Evolutionary conservation across 2,329 filamentous ascomycete species (phyloP), one percentile per base, ranked within the genome.

Genomic region (Pseudopithomyces chartarum): DNA sequence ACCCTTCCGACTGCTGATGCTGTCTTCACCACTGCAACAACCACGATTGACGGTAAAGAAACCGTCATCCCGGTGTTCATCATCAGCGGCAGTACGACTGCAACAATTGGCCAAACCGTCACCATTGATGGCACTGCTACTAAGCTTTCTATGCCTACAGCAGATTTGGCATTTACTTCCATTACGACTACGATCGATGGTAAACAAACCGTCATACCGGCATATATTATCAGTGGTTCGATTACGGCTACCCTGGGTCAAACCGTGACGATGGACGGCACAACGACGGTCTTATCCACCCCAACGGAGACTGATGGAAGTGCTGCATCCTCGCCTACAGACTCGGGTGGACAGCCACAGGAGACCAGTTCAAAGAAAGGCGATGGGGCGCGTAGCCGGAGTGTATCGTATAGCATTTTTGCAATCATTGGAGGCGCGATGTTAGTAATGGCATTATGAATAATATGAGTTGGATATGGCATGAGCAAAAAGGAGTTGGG

Each of bases 61-160:
- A 60, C 53, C 2, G 38, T 45, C 1, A 17, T 53, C 6, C 55
- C 58, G 5, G 56, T 19, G 6, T 62, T 55, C 20, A 57, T 62
- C 32, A 58, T 62, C 44, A 49, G 46, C 19, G 57, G 53, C 12
- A 52, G 55, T 6, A 51, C 38, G 7, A 58, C 55, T 5, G 60
- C 57, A 1, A 54, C 55, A 1, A 44, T 58, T 12, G 60, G 62
- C 1, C 56, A 65, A 52, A 62, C 57, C 11, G 55, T 67, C 2
- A 61, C 50, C 1, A 26, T 61, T 12, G 54, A 56, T 32, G 58
- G 60, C 2, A 51, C 43, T 13, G 49, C 48, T 36, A 61, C 58
- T 0, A 55, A 60, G 3, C 51, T 64, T 12, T 42, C 43, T 29
- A 42, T 48, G 8, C 54, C 58, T 5, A 60, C 60, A 1, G 47